Evolutionary conservation across 2,329 filamentous ascomycete species (phyloP).

Genomic region (Dothideomycetes sp.): DNA sequence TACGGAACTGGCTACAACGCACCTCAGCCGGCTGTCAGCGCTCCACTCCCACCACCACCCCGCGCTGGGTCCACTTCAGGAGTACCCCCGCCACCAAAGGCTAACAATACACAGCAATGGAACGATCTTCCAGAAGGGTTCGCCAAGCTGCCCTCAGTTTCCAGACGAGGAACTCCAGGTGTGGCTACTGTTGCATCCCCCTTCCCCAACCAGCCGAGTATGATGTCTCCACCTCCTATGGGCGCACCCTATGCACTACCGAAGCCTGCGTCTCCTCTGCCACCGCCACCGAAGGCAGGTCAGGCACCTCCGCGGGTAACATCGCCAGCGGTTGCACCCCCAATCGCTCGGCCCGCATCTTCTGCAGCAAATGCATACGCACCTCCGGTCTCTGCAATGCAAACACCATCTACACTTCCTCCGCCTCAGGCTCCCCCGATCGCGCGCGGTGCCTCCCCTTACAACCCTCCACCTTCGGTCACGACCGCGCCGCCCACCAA

Average conservation of each 20-base stretch:
- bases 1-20: constrained; percentile 9
- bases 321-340: constrained; percentile 54
- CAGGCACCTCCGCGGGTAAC: constrained; percentile 55
- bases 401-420: constrained; percentile 31
- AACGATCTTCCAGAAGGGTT: constrained; percentile 87
- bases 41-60: constrained; percentile 46
- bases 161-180: constrained; percentile 64
- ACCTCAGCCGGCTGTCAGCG: constrained; percentile 29
- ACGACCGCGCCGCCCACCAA: constrained; percentile 54
- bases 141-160: constrained; percentile 50
- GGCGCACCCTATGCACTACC: constrained; percentile 45
- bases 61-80: constrained; percentile 53
- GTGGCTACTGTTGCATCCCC: constrained; percentile 59
- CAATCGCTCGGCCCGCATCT: constrained; percentile 38
- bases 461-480: constrained; percentile 62
- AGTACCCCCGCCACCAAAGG: constrained; percentile 54
- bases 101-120: constrained; percentile 70
- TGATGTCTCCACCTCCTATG: constrained; percentile 45
- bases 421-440: constrained; percentile 45
- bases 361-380: constrained; percentile 53
- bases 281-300: constrained; percentile 73
- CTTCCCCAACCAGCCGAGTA: constrained; percentile 53
- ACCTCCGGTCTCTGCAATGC: constrained; percentile 40
- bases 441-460: constrained; percentile 70
- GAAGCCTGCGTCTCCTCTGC: constrained; percentile 59